These are phyloP conservation scores for Lasiosphaeris hirsuta DNA, from an alignment of 495 filamentous ascomycete genomes.

Conservation along the genomic window DNA sequence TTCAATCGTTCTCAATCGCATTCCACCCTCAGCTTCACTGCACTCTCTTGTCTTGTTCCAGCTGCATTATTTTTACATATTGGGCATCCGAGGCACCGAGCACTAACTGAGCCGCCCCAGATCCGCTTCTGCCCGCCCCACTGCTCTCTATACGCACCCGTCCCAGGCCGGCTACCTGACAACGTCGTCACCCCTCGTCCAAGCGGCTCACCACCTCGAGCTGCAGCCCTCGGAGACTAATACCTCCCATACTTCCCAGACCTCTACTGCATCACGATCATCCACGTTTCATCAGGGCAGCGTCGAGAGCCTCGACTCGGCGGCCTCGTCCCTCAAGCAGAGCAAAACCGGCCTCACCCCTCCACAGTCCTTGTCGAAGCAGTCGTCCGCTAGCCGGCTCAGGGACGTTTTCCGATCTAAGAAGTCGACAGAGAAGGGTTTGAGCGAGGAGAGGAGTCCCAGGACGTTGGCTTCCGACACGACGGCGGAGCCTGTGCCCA, in stretches of 20 bases:
- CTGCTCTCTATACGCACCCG: slow-evolving; percentile 62
- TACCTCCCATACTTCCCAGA: slow-evolving; percentile 19
- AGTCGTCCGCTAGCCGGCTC: slow-evolving; percentile 45
- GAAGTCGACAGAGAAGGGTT: slow-evolving; percentile 25
- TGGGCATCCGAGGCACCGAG: neutral
- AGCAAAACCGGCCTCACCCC: slow-evolving; percentile 34
- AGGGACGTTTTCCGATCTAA: slow-evolving; percentile 45
- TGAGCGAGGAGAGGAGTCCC: slow-evolving; percentile 20
- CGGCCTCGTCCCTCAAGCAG: slow-evolving; percentile 17
- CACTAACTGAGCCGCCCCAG: slow-evolving; percentile 20
- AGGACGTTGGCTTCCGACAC: slow-evolving; percentile 18
- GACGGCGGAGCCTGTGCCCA: slow-evolving; percentile 17
- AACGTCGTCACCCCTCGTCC: slow-evolving; percentile 75
- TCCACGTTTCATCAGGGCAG: slow-evolving; percentile 19
- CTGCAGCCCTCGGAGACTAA: slow-evolving; percentile 25
- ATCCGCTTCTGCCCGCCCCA: slow-evolving; percentile 32
- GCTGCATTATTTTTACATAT: slow-evolving; percentile 6
- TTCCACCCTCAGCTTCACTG: too few species aligned
- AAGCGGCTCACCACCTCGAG: slow-evolving; percentile 48
- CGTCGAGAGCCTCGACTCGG: slow-evolving; percentile 26
- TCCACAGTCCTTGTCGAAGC: slow-evolving; percentile 34
- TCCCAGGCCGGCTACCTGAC: slow-evolving; percentile 80
- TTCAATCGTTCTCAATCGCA: too few species aligned
- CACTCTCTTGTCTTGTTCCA: neutral
- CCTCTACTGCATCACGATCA: slow-evolving; percentile 17